Evolutionary conservation across 148 eudicot genomes (phyloP).

Genomic region (Nyssa sinensis): DNA sequence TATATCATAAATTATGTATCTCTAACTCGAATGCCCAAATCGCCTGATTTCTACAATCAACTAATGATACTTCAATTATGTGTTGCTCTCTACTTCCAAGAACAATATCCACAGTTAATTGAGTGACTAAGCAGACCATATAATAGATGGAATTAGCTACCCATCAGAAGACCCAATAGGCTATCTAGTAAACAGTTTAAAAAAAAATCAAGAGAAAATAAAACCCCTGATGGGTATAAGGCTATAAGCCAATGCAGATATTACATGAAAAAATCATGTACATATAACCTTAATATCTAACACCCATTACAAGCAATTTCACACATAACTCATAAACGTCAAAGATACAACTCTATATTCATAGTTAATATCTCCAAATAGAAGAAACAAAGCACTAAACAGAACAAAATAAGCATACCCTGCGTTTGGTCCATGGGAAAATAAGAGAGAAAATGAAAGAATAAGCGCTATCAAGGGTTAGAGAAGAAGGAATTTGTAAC

Average conservation of each 20-base stretch:
- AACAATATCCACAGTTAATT: neutral
- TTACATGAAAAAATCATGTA: neutral
- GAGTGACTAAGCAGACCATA: neutral
- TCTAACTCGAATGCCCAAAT: neutral
- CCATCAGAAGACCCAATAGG: neutral
- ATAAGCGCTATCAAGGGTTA: neutral
- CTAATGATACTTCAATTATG: neutral
- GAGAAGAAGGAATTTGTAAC: neutral
- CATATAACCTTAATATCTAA: neutral
- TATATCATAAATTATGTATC: neutral
- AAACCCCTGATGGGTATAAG: neutral
- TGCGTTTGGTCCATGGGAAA: neutral
- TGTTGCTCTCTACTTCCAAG: neutral
- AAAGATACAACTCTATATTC: neutral
- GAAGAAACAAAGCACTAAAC: neutral
- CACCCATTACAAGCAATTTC: neutral
- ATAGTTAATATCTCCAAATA: neutral
- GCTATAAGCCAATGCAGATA: no score
- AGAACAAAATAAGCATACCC: neutral
- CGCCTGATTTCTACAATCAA: conserved; percentile 1
- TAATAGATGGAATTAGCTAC: neutral
- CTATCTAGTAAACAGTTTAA: neutral
- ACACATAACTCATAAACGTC: neutral
- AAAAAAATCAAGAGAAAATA: neutral
- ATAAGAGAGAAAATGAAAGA: neutral